Conservation (phyloP, 148 eudicot species). For the Nyssa sinensis region DNA sequence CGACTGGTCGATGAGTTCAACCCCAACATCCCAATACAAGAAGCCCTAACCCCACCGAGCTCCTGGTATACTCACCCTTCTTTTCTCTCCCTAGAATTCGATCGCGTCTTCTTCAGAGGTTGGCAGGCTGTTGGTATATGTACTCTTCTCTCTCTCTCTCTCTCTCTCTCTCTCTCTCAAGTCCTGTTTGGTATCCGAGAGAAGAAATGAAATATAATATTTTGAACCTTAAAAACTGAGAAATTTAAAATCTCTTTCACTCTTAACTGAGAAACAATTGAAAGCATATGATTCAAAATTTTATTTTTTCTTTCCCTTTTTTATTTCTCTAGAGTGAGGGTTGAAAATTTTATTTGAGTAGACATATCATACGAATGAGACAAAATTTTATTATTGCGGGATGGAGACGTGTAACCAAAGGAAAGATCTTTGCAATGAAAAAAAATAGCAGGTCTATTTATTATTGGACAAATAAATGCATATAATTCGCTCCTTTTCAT, state of each 20-base stretch:
- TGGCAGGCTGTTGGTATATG: slow-evolving; percentile 85
- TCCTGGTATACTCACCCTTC: slow-evolving; percentile 79
- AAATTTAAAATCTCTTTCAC: not conserved
- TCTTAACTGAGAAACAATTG: slow-evolving; percentile 1
- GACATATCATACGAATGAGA: too few species aligned
- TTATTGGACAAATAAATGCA: not conserved
- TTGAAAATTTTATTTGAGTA: too few species aligned
- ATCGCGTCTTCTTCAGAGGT: slow-evolving; percentile 73
- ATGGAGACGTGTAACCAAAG: too few species aligned
- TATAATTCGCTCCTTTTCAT: too few species aligned
- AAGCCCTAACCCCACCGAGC: slow-evolving; percentile 81
- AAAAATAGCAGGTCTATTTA: not conserved
- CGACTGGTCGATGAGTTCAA: slow-evolving; percentile 53
- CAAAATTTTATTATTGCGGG: too few species aligned
- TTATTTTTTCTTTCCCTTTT: not conserved
- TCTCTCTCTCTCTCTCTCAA: not conserved
- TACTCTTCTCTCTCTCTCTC: not conserved
- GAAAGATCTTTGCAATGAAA: too few species aligned
- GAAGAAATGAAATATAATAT: not conserved
- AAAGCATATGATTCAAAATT: not conserved
- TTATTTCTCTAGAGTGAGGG: too few species aligned
- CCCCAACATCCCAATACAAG: slow-evolving; percentile 75
- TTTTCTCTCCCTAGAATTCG: slow-evolving; percentile 65
- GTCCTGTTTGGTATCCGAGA: not conserved
- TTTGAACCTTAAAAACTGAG: not conserved